A percentile compares a stretch with the other conserved stretches of the same genome.
phyloP scores from a whole-genome alignment of 2,329 filamentous ascomycete species.

The Calcarisporium arbuscula region DNA sequence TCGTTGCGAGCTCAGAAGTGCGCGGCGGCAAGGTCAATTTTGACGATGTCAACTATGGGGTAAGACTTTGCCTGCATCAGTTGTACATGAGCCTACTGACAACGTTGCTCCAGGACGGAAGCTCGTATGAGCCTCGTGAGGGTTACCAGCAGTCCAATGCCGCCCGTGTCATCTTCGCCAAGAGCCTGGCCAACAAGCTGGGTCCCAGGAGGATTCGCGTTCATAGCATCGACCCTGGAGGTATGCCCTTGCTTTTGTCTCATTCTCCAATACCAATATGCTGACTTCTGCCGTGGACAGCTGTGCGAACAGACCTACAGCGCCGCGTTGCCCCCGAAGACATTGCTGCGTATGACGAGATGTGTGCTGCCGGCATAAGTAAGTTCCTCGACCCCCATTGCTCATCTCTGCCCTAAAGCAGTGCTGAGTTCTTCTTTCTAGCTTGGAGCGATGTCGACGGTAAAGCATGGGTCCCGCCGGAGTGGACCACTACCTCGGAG shows the following conservation, averaged over 20 bases:
- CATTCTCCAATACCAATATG: not conserved
- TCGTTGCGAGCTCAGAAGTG: conserved; percentile 5
- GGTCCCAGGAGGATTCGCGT: conserved; percentile 5
- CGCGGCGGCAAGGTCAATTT: conserved; percentile 2
- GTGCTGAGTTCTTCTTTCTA: no score
- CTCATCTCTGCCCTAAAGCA: no score
- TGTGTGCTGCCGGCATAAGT: conserved; percentile 1
- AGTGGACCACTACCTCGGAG: conserved; percentile 27
- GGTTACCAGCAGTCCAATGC: conserved; percentile 10
- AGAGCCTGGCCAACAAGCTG: conserved; percentile 7
- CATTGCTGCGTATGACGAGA: not conserved
- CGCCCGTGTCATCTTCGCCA: conserved; percentile 9
- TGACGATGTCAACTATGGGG: conserved; percentile 6
- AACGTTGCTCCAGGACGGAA: conserved; percentile 5
- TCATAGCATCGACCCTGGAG: conserved; percentile 11
- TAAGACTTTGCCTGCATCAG: not conserved
- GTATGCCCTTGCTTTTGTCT: conserved; percentile 1
- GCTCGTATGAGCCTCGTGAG: conserved; percentile 3
- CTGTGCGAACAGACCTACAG: conserved; percentile 4
- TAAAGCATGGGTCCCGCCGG: conserved; percentile 1
- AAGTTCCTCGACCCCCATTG: no score
- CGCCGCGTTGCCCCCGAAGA: conserved; percentile 6
- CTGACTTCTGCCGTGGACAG: no score
- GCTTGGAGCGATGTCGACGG: conserved; percentile 6
- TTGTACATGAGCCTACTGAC: no score